Evolutionary conservation across 495 filamentous ascomycete genomes (phyloP), one percentile per base, ranked within the genome.

Genomic region (Umbilicaria muhlenbergii): DNA sequence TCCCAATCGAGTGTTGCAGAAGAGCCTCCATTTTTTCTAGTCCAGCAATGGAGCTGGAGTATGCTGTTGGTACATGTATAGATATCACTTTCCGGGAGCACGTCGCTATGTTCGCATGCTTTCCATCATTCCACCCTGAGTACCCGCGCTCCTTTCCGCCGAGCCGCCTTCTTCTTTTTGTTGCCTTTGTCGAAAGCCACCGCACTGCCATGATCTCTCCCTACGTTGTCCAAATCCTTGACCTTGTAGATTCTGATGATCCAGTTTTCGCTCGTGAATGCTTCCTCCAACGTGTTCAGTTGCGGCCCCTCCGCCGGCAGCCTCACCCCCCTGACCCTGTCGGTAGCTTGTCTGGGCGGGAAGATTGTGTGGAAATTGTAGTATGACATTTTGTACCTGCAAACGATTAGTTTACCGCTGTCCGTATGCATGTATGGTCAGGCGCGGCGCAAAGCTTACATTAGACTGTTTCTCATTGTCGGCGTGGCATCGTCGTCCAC

Each of bases 311-410:
- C 77, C 6, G 83, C 77, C 15, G 92, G 92, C n/a, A 96, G 65
- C 44, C 73, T 76, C 19, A 74, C 67, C 45, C 79, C 78, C 46
- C 92, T 84, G 44, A 99, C 91, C 40, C 92, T 81, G 59, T 99
- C 92, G 49, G 78, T 68, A 32, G 89, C 92, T 59, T 94, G 86
- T 51, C 92, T 91, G 13, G 78, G 69, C 12, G 86, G 87, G 74
- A 96, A 99, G 46, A 99, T 78, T 16, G 74, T 64, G 65, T 88
- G 76, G 71, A 80, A 99, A 72, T 95, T 95, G 77, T 95, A 83
- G 73, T 96, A 99, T 32, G 86, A 94, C 92, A 99, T 95, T 75
- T 99, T 99, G 74, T 99, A 99, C 86, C 86, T 94, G 51, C 48
- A 32, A 36, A 64, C 39, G 54, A n/a, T 38, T 34, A 47, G 18